Base-by-base conservation (phyloP, 176 grass and related monocot species). In the Pontederia crassipes region DNA sequence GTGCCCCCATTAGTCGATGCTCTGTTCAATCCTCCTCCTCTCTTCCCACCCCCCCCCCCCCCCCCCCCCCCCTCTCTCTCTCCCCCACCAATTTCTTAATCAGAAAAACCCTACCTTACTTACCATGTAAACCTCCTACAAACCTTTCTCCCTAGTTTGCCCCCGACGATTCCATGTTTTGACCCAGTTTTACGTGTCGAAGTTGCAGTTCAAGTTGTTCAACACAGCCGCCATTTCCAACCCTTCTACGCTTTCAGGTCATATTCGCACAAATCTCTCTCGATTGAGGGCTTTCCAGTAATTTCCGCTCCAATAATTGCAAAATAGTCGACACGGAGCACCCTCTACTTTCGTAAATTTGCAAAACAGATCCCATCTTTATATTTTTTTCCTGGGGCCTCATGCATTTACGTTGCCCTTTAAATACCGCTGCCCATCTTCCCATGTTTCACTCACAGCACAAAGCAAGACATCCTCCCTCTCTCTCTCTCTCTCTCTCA, bases 51-150 rank as follows among this genome's bases (percentile, higher is more conserved):
- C 20, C 56, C 2, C 3, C 49, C 58, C 40, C 71, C 68, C 63
- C 49, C 62, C n/a, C 72, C 57, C 66, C 67, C 10, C 51, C 58
- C 54, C 59, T 27, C 48, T 11, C 47, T 46, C 59, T 10, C 58
- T 1, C 0, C 20, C 20, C 20, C 66, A 72, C 66, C 11, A 51
- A 68, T 70, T 27, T 46, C 45, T 54, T 55, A 26, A 49, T 65
- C 18, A 65, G 10, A 11, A 26, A 10, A 17, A 48, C 35, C 15
- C 5, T 27, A 20, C 63, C 14, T 28, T 52, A 52, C 20, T 28
- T 12, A 28, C 4, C 4, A 12, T 20, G 12, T 15, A 24, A 40
- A 40, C 4, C 32, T 40, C 6, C 2, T 40, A 40, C 20, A 24
- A 24, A 24, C 20, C 20, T 24, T 24, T 24, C 20, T 24, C 20